phyloP scores from a whole-genome alignment of 768 basidiomycete genomes.

The Naganishia onofrii region DNA sequence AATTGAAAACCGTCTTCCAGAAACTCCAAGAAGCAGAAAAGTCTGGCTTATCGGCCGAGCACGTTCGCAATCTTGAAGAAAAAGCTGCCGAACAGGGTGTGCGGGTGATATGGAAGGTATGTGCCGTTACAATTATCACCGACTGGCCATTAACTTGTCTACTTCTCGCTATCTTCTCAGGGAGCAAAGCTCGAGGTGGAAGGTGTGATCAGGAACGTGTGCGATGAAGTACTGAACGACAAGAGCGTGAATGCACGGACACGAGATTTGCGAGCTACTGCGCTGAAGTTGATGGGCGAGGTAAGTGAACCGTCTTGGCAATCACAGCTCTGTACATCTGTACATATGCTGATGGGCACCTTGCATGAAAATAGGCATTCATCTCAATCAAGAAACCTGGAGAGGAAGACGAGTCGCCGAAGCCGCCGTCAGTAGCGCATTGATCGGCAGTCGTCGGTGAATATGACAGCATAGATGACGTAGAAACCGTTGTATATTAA shows the following conservation, averaged over 20 bases:
- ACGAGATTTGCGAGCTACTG: constrained; percentile 45
- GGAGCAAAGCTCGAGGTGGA: constrained; percentile 53
- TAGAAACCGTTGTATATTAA: too few species aligned
- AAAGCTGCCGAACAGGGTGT: constrained; percentile 52
- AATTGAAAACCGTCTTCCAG: constrained; percentile 53
- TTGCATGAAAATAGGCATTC: constrained; percentile 42
- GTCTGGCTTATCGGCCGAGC: constrained; percentile 49
- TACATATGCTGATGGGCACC: neutral
- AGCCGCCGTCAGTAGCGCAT: constrained; percentile 1
- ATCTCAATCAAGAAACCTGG: constrained; percentile 44
- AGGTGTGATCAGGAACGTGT: constrained; percentile 48
- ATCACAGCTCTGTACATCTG: too few species aligned
- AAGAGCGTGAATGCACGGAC: constrained; percentile 45
- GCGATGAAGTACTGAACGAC: constrained; percentile 50
- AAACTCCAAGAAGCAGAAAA: constrained; percentile 50
- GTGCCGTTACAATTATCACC: neutral
- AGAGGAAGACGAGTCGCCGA: constrained; percentile 30
- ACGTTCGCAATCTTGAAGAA: constrained; percentile 52
- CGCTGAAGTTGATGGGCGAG: constrained; percentile 49
- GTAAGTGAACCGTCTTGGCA: constrained; percentile 35
- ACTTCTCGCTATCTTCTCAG: constrained; percentile 26
- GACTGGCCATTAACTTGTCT: neutral
- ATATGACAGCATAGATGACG: too few species aligned
- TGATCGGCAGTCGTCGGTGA: too few species aligned
- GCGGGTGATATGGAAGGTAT: constrained; percentile 52